Percentiles rank a stretch among this genome's conserved stretches.
phyloP scores from a whole-genome alignment of 2,329 filamentous ascomycete genomes.

The Gnomoniopsis sp. region DNA sequence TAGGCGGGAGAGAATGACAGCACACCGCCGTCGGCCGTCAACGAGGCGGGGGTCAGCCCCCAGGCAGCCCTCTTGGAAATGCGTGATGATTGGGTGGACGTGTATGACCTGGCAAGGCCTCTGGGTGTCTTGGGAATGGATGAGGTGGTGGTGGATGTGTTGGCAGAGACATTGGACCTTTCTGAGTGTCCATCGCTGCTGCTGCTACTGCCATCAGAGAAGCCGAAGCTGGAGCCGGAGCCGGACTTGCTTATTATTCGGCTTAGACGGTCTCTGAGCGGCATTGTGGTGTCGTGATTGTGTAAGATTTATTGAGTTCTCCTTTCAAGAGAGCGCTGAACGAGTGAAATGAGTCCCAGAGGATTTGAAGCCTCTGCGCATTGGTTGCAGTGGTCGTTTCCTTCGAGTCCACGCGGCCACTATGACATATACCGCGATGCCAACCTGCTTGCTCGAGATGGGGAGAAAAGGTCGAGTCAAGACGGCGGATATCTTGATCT shows the following conservation, averaged over 20 bases:
- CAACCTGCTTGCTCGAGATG: too few species aligned
- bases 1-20: constrained; percentile 18
- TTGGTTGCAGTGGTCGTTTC: too few species aligned
- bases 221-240: background rate
- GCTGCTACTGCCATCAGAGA: background rate
- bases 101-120: background rate
- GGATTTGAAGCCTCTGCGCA: background rate
- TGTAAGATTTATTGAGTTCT: background rate
- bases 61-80: background rate
- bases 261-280: background rate
- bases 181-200: background rate
- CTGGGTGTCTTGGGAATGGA: background rate
- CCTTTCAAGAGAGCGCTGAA: background rate
- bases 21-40: too few species aligned
- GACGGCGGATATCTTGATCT: too few species aligned
- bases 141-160: background rate
- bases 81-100: too few species aligned
- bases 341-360: background rate
- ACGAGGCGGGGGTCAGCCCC: background rate
- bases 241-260: background rate
- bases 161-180: background rate
- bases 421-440: too few species aligned
- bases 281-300: background rate
- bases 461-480: too few species aligned
- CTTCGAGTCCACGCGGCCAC: too few species aligned